Percentiles rank a stretch among this genome's conserved stretches.
Evolutionary conservation across 768 basidiomycete species (phyloP).

Genomic region (Boletus reticulatus): DNA sequence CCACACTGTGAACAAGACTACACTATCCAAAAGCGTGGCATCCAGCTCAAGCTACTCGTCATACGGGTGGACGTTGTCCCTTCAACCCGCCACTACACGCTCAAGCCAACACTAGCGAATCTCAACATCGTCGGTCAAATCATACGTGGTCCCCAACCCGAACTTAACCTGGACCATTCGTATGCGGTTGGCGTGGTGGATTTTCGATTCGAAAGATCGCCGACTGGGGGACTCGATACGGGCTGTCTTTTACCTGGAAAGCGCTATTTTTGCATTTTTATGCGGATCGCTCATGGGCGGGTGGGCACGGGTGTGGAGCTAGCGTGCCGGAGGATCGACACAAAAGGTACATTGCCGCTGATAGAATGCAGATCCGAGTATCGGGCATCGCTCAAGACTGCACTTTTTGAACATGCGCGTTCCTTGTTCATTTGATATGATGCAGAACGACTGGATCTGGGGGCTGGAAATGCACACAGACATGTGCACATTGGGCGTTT

Average conservation of each 20-base stretch:
- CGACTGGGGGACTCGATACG: background rate
- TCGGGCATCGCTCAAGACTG: background rate
- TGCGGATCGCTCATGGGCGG: slow-evolving; percentile 1
- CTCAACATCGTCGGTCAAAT: background rate
- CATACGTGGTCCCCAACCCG: background rate
- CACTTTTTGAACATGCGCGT: slow-evolving; percentile 3
- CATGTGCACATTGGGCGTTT: no score
- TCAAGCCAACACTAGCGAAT: background rate
- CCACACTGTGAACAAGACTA: slow-evolving; percentile 5
- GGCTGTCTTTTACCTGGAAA: background rate
- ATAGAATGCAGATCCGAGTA: background rate
- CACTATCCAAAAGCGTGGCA: slow-evolving; percentile 8
- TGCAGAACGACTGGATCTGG: no score
- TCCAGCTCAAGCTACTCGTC: slow-evolving; percentile 8
- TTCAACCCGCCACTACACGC: background rate
- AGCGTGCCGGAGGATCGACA: slow-evolving; percentile 8
- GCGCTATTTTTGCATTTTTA: slow-evolving; percentile 5
- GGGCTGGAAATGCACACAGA: no score
- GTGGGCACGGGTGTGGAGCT: background rate
- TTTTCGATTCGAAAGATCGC: background rate
- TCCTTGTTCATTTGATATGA: background rate
- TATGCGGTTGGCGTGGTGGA: slow-evolving; percentile 8
- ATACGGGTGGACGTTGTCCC: background rate
- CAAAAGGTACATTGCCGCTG: background rate
- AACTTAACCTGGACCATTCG: background rate